phyloP scores from a whole-genome alignment of 75 land plant species.

The Selaginella moellendorffii region DNA sequence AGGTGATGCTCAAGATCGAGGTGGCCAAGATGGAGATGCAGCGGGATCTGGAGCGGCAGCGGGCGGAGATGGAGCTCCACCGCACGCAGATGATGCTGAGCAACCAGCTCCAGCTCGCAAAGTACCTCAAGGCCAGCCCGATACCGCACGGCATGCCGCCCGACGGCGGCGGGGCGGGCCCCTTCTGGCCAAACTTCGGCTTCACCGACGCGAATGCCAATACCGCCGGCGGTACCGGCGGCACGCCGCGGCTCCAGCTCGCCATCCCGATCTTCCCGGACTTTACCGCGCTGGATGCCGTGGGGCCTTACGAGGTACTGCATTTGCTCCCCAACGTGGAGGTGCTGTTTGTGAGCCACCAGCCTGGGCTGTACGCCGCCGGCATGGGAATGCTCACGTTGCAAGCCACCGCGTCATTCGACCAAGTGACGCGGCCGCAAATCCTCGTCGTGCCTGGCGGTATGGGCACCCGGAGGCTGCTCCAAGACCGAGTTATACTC shows the following conservation, averaged over 20 bases:
- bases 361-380: conserved; percentile 15
- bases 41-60: conserved; percentile 25
- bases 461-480: conserved; percentile 9
- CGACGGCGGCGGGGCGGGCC: too few relatives aligned
- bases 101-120: conserved; percentile 39
- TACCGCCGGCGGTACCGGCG: too few relatives aligned
- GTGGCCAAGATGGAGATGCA: conserved; percentile 40
- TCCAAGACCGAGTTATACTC: conserved; percentile 19
- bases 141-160: neutral
- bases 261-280: conserved; percentile 23
- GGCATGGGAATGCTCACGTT: conserved; percentile 14
- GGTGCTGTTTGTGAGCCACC: conserved; percentile 22
- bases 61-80: conserved; percentile 29
- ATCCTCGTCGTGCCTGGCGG: conserved; percentile 29
- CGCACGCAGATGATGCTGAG: conserved; percentile 29
- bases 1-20: conserved; percentile 31
- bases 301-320: conserved; percentile 29
- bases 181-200: neutral
- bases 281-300: conserved; percentile 24
- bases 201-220: neutral
- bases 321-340: conserved; percentile 13
- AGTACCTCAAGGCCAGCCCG: neutral
- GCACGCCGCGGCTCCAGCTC: conserved; percentile 9
- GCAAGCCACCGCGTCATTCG: conserved; percentile 23
- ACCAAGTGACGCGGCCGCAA: conserved; percentile 23